phyloP scores from a whole-genome alignment of 805 yeast genomes.

The Metschnikowia corniflorae region DNA sequence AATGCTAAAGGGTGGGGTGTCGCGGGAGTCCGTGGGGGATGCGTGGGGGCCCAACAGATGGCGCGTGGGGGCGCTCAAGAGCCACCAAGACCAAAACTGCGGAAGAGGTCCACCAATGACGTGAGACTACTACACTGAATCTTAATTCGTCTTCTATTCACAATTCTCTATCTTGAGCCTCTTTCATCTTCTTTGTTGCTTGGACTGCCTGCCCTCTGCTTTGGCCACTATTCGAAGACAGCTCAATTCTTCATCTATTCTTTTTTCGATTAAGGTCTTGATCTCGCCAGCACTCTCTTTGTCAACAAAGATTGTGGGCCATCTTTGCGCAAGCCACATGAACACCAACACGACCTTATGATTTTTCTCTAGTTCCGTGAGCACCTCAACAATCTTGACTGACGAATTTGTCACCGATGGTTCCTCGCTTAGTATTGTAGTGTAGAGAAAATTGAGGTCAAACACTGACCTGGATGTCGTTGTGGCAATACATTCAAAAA shows the following conservation, averaged over 20 bases:
- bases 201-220: conserved; percentile 1
- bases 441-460: conserved; percentile 42
- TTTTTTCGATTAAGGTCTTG: conserved; percentile 63
- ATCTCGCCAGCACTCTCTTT: conserved; percentile 68
- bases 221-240: conserved; percentile 15
- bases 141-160: too few relatives aligned
- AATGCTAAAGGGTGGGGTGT: too few relatives aligned
- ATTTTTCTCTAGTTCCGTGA: conserved; percentile 51
- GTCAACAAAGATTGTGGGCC: conserved; percentile 78
- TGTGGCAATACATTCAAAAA: conserved; percentile 50
- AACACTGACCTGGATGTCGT: conserved; percentile 53
- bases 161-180: too few relatives aligned
- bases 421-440: conserved; percentile 20
- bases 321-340: conserved; percentile 85
- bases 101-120: too few relatives aligned
- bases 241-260: conserved; percentile 48
- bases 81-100: too few relatives aligned
- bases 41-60: too few relatives aligned
- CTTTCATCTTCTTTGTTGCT: too few relatives aligned
- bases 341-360: conserved; percentile 67
- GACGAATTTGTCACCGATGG: conserved; percentile 20
- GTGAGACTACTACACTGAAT: too few relatives aligned
- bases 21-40: too few relatives aligned
- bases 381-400: conserved; percentile 20
- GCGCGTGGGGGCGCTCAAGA: too few relatives aligned